Evolutionary conservation across 1,284 basidiomycete species (phyloP).

Genomic region (Cutaneotrichosporon cavernicola): DNA sequence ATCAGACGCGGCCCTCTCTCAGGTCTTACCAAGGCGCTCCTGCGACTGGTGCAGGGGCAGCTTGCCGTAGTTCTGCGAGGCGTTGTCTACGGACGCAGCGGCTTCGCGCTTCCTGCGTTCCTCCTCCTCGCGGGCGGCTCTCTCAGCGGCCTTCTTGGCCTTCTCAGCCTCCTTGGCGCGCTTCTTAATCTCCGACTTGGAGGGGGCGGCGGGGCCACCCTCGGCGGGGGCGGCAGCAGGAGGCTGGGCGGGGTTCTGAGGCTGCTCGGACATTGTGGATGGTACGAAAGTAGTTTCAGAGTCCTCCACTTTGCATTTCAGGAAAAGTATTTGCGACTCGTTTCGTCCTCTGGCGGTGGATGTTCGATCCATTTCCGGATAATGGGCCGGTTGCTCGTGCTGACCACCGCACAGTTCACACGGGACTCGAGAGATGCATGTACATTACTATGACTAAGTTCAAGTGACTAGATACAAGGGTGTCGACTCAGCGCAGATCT

Average conservation of each 20-base stretch:
- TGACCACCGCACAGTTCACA: background rate
- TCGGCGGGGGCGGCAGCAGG: slow-evolving; percentile 17
- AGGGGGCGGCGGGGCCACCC: slow-evolving; percentile 55
- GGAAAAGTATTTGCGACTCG: slow-evolving; percentile 3
- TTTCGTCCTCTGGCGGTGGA: background rate
- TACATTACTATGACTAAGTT: background rate
- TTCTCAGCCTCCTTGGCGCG: slow-evolving; percentile 90
- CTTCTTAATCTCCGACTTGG: slow-evolving; percentile 92
- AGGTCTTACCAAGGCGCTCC: slow-evolving; percentile 56
- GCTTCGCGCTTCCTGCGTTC: slow-evolving; percentile 72
- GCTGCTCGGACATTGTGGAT: slow-evolving; percentile 29
- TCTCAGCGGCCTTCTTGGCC: slow-evolving; percentile 82
- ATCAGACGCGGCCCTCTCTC: slow-evolving; percentile 3
- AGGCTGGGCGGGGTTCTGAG: slow-evolving; percentile 19
- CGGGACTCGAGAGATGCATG: background rate
- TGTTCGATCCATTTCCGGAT: background rate
- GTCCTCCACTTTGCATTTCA: slow-evolving; percentile 4
- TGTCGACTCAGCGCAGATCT: background rate
- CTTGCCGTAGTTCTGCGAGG: slow-evolving; percentile 82
- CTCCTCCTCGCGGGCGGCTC: slow-evolving; percentile 73
- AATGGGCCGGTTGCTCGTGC: background rate
- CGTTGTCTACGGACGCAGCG: slow-evolving; percentile 75
- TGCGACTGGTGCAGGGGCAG: slow-evolving; percentile 92
- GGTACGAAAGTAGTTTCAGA: slow-evolving; percentile 1
- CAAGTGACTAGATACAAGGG: background rate